A percentile compares a stretch with the other conserved stretches of the same genome.
Conservation (phyloP, 768 basidiomycete genomes). For the Lactarius pseudohatsudake region DNA sequence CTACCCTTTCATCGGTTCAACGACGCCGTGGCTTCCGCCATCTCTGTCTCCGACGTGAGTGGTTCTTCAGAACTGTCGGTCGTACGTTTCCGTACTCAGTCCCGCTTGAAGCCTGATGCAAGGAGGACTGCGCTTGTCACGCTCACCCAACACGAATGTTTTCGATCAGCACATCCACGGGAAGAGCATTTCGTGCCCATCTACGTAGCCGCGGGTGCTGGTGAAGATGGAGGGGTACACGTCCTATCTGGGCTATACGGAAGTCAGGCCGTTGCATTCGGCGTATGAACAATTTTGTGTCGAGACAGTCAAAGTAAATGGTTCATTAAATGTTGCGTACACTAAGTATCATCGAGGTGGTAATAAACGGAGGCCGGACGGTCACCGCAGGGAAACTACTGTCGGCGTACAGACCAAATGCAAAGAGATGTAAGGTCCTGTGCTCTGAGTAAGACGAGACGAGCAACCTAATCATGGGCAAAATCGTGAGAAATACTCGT, state of each 20-base stretch:
- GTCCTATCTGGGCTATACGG: slow-evolving; percentile 57
- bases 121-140: slow-evolving; percentile 56
- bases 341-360: slow-evolving; percentile 22
- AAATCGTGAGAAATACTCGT: slow-evolving; percentile 25
- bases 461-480: slow-evolving; percentile 12
- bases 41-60: slow-evolving; percentile 51
- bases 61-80: slow-evolving; percentile 2
- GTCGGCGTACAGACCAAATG: slow-evolving; percentile 6
- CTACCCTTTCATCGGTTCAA: slow-evolving; percentile 56
- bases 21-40: slow-evolving; percentile 56
- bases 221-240: slow-evolving; percentile 51
- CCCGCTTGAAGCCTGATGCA: slow-evolving; percentile 41
- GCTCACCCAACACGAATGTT: slow-evolving; percentile 58
- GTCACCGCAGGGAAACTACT: slow-evolving; percentile 1
- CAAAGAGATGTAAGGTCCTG: slow-evolving; percentile 15
- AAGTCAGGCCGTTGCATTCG: slow-evolving; percentile 66
- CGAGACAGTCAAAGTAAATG: slow-evolving; percentile 17
- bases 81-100: slow-evolving; percentile 1
- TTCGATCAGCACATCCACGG: slow-evolving; percentile 68
- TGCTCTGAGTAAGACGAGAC: slow-evolving; percentile 2
- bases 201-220: slow-evolving; percentile 75
- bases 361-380: slow-evolving; percentile 13
- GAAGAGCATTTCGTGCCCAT: slow-evolving; percentile 82
- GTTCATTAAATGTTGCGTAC: slow-evolving; percentile 23
- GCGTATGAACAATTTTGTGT: slow-evolving; percentile 37